These are phyloP conservation scores for Thraustochytrium striatum DNA, from an alignment of 352 stramenopile genomes.

Conservation along the genomic window DNA sequence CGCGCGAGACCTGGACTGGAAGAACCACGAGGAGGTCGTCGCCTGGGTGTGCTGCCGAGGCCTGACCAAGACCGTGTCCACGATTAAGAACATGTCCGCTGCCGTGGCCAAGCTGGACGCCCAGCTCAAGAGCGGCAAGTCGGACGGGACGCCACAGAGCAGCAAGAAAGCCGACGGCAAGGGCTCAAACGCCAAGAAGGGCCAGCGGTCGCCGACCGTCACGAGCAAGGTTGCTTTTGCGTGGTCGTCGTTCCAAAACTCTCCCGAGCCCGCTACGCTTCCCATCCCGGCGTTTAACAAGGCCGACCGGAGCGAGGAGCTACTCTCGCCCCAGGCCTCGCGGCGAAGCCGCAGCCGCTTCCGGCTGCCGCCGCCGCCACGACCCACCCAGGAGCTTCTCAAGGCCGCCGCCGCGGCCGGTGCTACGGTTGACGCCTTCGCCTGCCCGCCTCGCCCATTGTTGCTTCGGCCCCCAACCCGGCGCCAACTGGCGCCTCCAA, in stretches of 20 bases:
- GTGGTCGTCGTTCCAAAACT: background rate
- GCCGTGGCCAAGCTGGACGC: background rate
- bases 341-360: background rate
- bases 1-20: background rate
- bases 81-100: background rate
- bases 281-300: background rate
- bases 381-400: background rate
- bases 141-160: background rate
- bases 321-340: background rate
- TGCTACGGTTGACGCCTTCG: background rate
- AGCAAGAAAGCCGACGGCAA: too few relatives aligned
- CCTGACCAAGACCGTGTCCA: background rate
- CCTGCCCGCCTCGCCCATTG: background rate
- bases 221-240: background rate
- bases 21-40: background rate
- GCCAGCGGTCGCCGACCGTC: background rate
- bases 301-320: background rate
- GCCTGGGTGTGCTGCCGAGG: background rate
- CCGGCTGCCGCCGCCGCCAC: background rate
- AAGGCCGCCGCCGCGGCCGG: background rate
- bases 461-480: background rate
- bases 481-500: background rate
- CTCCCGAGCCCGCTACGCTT: background rate
- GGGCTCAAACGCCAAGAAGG: background rate
- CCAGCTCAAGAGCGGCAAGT: background rate